Base-by-base conservation (phyloP, 495 filamentous ascomycete genomes). In the Glutinoglossum americanum region DNA sequence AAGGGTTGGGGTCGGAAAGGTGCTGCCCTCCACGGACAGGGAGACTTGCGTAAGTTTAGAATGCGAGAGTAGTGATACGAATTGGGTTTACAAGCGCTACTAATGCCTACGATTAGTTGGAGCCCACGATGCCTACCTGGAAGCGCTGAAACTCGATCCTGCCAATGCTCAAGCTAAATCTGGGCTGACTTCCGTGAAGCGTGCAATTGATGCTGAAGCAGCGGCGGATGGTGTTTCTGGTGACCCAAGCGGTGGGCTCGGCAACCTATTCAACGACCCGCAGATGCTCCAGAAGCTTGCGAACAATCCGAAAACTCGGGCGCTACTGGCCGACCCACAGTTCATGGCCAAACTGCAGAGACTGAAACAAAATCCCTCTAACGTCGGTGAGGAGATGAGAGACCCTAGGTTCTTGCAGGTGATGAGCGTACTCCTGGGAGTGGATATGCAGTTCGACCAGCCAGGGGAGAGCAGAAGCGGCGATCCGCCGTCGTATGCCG, bases 1-100 rank as follows among this genome's bases (percentile, higher is more conserved):
- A 94, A 96, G 71, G 93, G 92, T 64, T 92, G 87, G 79, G 79
- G 81, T 48, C 81, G 92, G 51, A 96, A 95, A 72, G 92, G 88
- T 39, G 83, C 90, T 49, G 92, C 92, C 55, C 74, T 86, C 28
- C 92, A 92, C 69, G 92, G 92, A 11, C 71, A 80, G 53, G 85
- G 87, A 41, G 88, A 96, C 66, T 78, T 96, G 21, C 63, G 81
- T 84, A 74, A 61, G 76, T 70, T 15, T 44, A 35, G 17, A 23
- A 47, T 19, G 45, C 1, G 15, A 47, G 8, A 39, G 17, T 3
- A 41, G 15, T 26, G n/a, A 44, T n/a, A 39, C 13, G 19, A 23
- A 19, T 13, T 27, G 19, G 1, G 15, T 17, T 51, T 35, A 33
- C 57, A 58, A 65, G 30, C 48, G 65, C 60, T 58, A 21, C 37